Conservation (phyloP, 2,329 filamentous ascomycete genomes). For the Camillea tinctor region DNA sequence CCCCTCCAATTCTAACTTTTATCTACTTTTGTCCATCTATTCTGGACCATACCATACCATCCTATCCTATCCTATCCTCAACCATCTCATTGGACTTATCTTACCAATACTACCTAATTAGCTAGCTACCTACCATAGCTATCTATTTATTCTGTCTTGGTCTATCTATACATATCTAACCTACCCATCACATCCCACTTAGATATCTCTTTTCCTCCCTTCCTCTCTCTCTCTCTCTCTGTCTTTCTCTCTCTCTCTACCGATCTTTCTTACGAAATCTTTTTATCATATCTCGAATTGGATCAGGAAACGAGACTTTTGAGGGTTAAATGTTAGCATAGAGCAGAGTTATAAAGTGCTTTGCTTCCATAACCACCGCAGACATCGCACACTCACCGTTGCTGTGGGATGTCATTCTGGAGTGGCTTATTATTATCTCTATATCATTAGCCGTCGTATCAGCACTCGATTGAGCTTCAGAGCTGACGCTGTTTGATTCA, state of each 20-base stretch:
- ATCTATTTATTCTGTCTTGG: no score
- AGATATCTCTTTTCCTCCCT: neutral
- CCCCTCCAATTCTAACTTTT: neutral
- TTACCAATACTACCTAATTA: neutral
- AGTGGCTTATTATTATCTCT: neutral
- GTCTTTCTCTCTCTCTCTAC: neutral
- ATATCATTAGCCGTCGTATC: neutral
- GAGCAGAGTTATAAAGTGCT: neutral
- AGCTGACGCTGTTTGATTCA: neutral
- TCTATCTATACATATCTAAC: no score
- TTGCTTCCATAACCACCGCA: neutral
- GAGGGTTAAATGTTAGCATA: neutral
- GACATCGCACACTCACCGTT: neutral
- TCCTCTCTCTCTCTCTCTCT: no score
- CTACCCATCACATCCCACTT: neutral
- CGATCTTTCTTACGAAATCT: neutral
- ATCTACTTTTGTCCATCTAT: no score
- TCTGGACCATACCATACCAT: no score
- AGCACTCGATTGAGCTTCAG: neutral
- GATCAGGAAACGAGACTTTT: neutral
- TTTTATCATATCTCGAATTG: neutral
- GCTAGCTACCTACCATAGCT: neutral
- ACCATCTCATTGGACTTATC: slow-evolving; percentile 9
- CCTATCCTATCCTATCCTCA: neutral
- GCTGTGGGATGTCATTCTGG: neutral